Conservation (phyloP, 2,329 filamentous ascomycete species). For the Botrytis paeoniae region DNA sequence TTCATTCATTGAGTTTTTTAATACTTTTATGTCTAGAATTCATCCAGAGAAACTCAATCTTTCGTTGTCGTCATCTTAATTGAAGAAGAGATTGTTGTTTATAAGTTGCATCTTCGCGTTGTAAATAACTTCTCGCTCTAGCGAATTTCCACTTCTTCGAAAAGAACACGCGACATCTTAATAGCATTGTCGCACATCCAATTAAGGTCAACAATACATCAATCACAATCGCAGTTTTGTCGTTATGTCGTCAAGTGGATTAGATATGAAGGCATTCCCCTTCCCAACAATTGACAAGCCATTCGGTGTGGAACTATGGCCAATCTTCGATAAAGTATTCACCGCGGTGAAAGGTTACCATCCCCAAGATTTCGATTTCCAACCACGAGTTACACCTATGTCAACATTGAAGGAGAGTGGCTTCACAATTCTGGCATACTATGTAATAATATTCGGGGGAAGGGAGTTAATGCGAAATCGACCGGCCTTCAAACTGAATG, state of each 20-base stretch:
- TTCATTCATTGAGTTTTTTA: constrained; percentile 5
- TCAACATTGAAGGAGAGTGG: constrained; percentile 83
- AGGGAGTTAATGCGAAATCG: constrained; percentile 88
- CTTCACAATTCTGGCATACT: constrained; percentile 83
- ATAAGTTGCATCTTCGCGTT: constrained; percentile 14
- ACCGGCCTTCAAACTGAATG: constrained; percentile 80
- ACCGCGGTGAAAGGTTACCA: constrained; percentile 75
- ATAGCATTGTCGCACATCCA: neutral
- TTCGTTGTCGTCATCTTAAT: neutral
- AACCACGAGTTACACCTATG: constrained; percentile 78
- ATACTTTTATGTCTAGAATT: constrained; percentile 11
- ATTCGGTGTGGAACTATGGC: constrained; percentile 90
- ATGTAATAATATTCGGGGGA: constrained; percentile 88
- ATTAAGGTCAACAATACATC: neutral
- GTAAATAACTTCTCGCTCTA: constrained; percentile 19
- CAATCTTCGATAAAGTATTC: constrained; percentile 87
- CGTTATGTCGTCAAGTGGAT: constrained; percentile 18
- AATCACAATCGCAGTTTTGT: constrained; percentile 10
- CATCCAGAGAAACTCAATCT: neutral
- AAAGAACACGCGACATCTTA: constrained; percentile 13
- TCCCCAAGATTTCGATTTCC: constrained; percentile 81
- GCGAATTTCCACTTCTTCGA: constrained; percentile 17
- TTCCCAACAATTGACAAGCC: constrained; percentile 84
- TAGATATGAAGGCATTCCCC: constrained; percentile 43
- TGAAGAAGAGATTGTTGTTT: neutral